Percentiles rank a stretch among this genome's conserved stretches.
Evolutionary conservation across 306 rosid genomes (phyloP).

Genomic region (Prunus fruticosa): DNA sequence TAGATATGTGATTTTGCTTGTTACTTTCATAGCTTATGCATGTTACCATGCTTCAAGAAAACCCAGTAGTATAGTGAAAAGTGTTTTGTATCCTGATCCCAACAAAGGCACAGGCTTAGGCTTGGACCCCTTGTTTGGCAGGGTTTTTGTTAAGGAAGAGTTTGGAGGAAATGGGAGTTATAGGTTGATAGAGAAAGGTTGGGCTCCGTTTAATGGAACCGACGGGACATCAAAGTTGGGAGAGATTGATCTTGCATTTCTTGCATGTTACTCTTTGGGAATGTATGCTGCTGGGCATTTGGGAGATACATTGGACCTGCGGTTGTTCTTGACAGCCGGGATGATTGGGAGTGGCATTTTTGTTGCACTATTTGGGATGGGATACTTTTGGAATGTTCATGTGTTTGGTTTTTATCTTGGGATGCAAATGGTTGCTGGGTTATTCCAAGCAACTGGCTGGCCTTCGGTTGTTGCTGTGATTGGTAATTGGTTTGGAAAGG

Average conservation of each 20-base stretch:
- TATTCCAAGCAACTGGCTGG: constrained; percentile 90
- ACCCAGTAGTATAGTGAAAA: constrained; percentile 64
- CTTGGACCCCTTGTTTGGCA: constrained; percentile 37
- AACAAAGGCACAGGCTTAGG: constrained; percentile 4
- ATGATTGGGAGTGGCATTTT: constrained; percentile 82
- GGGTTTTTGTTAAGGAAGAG: constrained; percentile 24
- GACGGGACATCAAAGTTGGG: constrained; percentile 68
- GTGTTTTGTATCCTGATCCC: constrained; percentile 56
- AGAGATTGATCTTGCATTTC: constrained; percentile 71
- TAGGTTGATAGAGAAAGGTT: constrained; percentile 28
- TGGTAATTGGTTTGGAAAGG: constrained; percentile 84
- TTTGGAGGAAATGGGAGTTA: background rate
- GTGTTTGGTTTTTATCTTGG: constrained; percentile 51
- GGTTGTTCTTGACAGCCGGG: constrained; percentile 55
- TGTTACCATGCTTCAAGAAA: constrained; percentile 84
- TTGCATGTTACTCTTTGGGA: constrained; percentile 64
- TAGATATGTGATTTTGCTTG: constrained; percentile 52
- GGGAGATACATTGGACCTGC: constrained; percentile 63
- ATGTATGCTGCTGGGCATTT: constrained; percentile 77
- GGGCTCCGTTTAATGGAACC: constrained; percentile 63
- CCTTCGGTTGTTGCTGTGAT: constrained; percentile 87
- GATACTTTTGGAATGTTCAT: constrained; percentile 62
- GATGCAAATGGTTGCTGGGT: constrained; percentile 76
- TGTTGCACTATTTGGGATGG: constrained; percentile 68
- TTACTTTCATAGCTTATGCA: constrained; percentile 68